phyloP scores from a whole-genome alignment of 495 filamentous ascomycete genomes.

The Glarea lozoyensis region DNA sequence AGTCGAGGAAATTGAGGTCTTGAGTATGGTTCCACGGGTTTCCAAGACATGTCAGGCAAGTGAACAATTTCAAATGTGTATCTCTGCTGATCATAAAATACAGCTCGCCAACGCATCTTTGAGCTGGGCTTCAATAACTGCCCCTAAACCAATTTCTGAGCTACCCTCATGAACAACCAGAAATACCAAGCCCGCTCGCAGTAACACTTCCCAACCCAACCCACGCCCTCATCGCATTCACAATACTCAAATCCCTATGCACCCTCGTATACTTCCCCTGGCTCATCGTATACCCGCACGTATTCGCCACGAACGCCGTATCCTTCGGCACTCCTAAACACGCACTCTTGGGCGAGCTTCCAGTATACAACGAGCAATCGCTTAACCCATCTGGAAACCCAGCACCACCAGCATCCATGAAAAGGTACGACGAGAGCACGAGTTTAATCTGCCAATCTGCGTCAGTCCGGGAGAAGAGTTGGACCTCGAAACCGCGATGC shows the following conservation, averaged over 20 bases:
- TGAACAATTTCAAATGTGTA: too few relatives aligned
- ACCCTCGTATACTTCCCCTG: conserved; percentile 23
- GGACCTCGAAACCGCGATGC: conserved; percentile 23
- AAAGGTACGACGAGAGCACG: conserved; percentile 23
- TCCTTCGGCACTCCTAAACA: conserved; percentile 23
- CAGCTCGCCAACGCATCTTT: too few relatives aligned
- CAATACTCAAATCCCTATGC: conserved; percentile 22
- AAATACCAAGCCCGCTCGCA: conserved; percentile 19
- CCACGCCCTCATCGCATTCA: conserved; percentile 28
- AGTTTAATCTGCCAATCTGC: conserved; percentile 25
- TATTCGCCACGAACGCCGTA: conserved; percentile 16
- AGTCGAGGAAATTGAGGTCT: too few relatives aligned
- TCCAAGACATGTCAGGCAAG: too few relatives aligned
- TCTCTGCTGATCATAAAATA: too few relatives aligned
- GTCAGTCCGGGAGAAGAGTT: conserved; percentile 26
- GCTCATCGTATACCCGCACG: conserved; percentile 20
- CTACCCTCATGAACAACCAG: too few relatives aligned
- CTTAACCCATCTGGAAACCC: conserved; percentile 25
- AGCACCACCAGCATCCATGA: conserved; percentile 16
- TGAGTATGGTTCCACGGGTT: too few relatives aligned
- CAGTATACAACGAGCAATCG: conserved; percentile 24
- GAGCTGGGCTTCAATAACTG: too few relatives aligned
- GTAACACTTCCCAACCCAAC: conserved; percentile 20
- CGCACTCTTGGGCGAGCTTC: conserved; percentile 3
- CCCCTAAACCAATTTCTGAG: too few relatives aligned